Evolutionary conservation across 1,284 basidiomycete species (phyloP).

Genomic region (Fomitopsis schrenkii): DNA sequence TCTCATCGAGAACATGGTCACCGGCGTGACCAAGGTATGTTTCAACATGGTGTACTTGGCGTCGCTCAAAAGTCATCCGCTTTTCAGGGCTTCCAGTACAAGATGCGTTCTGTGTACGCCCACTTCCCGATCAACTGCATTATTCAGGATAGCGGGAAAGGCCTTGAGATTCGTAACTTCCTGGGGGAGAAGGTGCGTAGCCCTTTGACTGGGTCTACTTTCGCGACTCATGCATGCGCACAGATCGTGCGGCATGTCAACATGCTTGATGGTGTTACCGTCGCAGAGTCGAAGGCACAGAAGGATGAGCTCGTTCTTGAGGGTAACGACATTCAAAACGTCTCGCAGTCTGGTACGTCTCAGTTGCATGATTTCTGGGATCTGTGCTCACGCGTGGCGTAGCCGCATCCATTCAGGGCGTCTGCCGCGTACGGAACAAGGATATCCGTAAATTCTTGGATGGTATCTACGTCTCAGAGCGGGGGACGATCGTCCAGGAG

Average conservation of each 20-base stretch:
- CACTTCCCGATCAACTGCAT: conserved; percentile 99
- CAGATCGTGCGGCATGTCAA: conserved; percentile 89
- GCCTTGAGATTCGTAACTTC: conserved; percentile 98
- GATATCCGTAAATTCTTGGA: conserved; percentile 96
- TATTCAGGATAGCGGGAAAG: conserved; percentile 77
- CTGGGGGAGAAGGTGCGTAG: conserved; percentile 83
- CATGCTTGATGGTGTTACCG: conserved; percentile 89
- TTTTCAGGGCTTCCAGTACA: conserved; percentile 93
- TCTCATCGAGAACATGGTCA: conserved; percentile 96
- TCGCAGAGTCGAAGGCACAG: conserved; percentile 89
- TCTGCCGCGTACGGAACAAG: conserved; percentile 95
- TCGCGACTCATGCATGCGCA: neutral
- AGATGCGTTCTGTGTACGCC: conserved; percentile 99
- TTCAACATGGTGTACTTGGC: neutral
- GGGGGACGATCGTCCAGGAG: conserved; percentile 57
- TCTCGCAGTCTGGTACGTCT: conserved; percentile 83
- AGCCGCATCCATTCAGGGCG: conserved; percentile 95
- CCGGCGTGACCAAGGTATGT: conserved; percentile 87
- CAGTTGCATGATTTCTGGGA: neutral
- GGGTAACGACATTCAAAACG: conserved; percentile 94
- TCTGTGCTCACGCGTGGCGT: conserved; percentile 1
- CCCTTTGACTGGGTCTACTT: neutral
- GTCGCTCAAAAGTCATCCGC: neutral
- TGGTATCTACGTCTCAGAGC: conserved; percentile 91
- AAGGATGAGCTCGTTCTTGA: conserved; percentile 95